Conservation (phyloP, 805 yeast species). For the Monosporozyma yasuniensis region DNA sequence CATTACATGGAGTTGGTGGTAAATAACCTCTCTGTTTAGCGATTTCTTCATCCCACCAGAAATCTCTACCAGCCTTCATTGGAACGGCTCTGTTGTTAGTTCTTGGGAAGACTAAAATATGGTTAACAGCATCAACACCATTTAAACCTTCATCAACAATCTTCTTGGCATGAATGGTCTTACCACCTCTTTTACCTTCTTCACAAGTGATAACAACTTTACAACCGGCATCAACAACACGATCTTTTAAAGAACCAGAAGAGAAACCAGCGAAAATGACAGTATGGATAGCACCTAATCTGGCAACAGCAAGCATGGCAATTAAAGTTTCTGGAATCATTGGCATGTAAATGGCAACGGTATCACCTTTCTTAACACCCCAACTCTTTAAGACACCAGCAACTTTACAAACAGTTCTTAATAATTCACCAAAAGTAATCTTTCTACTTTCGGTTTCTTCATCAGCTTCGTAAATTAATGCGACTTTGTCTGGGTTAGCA, state of each 20-base stretch:
- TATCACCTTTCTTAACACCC: slow-evolving; percentile 92
- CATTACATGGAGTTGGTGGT: slow-evolving; percentile 77
- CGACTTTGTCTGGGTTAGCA: slow-evolving; percentile 73
- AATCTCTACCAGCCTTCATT: slow-evolving; percentile 73
- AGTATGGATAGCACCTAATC: slow-evolving; percentile 94
- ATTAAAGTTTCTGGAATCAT: slow-evolving; percentile 96
- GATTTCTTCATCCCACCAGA: slow-evolving; percentile 91
- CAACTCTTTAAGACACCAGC: slow-evolving; percentile 75
- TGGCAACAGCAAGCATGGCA: slow-evolving; percentile 85
- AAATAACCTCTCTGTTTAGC: slow-evolving; percentile 72
- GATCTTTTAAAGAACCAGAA: slow-evolving; percentile 83
- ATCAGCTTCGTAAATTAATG: slow-evolving; percentile 89
- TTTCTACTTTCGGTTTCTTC: slow-evolving; percentile 64
- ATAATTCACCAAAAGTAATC: slow-evolving; percentile 79
- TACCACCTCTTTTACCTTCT: slow-evolving; percentile 94
- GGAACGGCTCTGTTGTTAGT: slow-evolving; percentile 69
- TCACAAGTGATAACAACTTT: slow-evolving; percentile 87
- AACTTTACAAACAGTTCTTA: slow-evolving; percentile 74
- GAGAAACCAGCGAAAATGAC: slow-evolving; percentile 96
- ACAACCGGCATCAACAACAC: slow-evolving; percentile 81
- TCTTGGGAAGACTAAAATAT: slow-evolving; percentile 82
- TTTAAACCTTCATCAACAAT: slow-evolving; percentile 90
- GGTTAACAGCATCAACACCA: slow-evolving; percentile 62
- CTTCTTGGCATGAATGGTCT: slow-evolving; percentile 81
- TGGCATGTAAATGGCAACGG: slow-evolving; percentile 93